Base-by-base conservation (phyloP, 257 asterid species). In the Penstemon davidsonii region DNA sequence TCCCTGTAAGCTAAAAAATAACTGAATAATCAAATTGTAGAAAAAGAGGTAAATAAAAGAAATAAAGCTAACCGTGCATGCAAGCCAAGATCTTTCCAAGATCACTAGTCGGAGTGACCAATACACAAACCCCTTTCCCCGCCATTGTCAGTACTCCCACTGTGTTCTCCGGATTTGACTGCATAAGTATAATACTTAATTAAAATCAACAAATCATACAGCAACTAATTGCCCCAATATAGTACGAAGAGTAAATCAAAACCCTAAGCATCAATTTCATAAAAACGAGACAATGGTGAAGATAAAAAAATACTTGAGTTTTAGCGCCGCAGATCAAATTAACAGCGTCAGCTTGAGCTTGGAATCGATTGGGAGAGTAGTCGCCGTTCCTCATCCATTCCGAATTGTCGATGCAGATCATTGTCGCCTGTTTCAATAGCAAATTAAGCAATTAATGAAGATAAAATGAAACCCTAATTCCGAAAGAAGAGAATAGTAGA, bases 351-450 rank as follows among this genome's bases (percentile, higher is more conserved):
- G 94, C 81, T 82, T 91, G 96, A 55, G 97, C 97, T 72, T 88
- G 95, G 77, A 86, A 86, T 10, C 97, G 83, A 73, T 68, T 87
- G 44, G 96, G 97, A 37, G 96, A 77, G 79, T 94, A 94, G 80
- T 94, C 99, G 0, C 97, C 99, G 74, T 94, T 94, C 60, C 97
- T 84, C 99, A 91, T 91, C 97, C 97, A 94, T 70, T 94, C 99
- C 49, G 99, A 94, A 73, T 94, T 85, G 81, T 94, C 99, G 80
- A 94, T 81, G 80, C 99, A 94, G 83, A 94, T 94, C 94, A 94
- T 91, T 41, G 99, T 93, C 52, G 97, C 95, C 97, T 93, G 64
- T 61, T 55, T 40, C 25, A 7, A 15, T 2, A 60, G 70, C 63
- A 42, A 19, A 63, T 42, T 62, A 54, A 69, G 55, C 39, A 25